phyloP scores from a whole-genome alignment of 208 protist genomes.

The Trypanosoma vivax region DNA sequence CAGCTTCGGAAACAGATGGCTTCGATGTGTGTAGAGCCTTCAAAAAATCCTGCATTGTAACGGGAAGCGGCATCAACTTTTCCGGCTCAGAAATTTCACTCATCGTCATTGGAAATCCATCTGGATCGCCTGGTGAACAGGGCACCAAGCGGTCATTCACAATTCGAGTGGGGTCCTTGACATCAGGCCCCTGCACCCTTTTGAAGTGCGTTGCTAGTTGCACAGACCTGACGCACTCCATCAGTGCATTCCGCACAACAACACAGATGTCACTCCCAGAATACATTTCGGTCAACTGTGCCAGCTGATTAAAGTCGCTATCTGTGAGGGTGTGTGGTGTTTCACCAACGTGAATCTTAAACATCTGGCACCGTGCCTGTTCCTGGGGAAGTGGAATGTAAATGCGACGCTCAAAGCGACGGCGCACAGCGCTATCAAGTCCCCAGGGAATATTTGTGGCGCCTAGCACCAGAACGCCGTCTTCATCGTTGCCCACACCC shows the following conservation, averaged over 20 bases:
- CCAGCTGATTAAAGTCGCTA: slow-evolving; percentile 89
- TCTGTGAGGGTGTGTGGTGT: slow-evolving; percentile 85
- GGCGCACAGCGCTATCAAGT: slow-evolving; percentile 87
- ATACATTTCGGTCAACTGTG: slow-evolving; percentile 87
- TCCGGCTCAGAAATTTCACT: slow-evolving; percentile 86
- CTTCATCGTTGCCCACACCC: slow-evolving; percentile 78
- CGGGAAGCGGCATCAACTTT: slow-evolving; percentile 85
- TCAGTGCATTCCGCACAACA: slow-evolving; percentile 95
- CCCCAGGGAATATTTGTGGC: slow-evolving; percentile 90
- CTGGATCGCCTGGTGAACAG: slow-evolving; percentile 92
- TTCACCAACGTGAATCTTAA: slow-evolving; percentile 95
- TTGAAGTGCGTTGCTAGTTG: slow-evolving; percentile 98
- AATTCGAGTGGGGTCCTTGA: slow-evolving; percentile 61
- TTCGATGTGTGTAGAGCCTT: slow-evolving; percentile 82
- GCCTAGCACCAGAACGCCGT: slow-evolving; percentile 87
- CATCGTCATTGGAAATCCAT: slow-evolving; percentile 90
- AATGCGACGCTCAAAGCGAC: slow-evolving; percentile 90
- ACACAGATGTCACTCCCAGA: slow-evolving; percentile 96
- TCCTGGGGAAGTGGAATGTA: slow-evolving; percentile 91
- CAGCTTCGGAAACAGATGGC: slow-evolving; percentile 86
- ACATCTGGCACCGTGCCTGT: slow-evolving; percentile 81
- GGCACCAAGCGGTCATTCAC: slow-evolving; percentile 84
- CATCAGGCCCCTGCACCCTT: slow-evolving; percentile 68
- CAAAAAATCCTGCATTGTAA: slow-evolving; percentile 91
- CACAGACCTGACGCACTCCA: slow-evolving; percentile 95